Base-by-base conservation (phyloP, 352 stramenopile species). In the Phytophthora constricta region DNA sequence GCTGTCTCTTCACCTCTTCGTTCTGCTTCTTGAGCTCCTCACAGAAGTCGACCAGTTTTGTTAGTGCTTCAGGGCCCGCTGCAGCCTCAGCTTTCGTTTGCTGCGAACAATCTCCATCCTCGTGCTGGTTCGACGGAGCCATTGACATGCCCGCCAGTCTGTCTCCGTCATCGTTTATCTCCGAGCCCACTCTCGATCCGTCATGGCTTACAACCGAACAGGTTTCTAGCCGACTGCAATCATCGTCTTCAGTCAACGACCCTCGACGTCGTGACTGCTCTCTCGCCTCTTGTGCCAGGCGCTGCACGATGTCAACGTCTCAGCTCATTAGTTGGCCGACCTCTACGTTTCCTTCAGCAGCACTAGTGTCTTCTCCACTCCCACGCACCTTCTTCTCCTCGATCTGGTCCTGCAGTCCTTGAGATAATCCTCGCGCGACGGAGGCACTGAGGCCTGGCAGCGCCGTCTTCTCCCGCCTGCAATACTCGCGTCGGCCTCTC, bases 1-100 rank as follows among this genome's bases (percentile, higher is more conserved):
- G 45, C 27, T 86, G 80, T 55, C 68, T 57, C 64, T 86, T 85
- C 2, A 87, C 72, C 26, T 87, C 80, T 49, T 89, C 77, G 47
- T 89, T 87, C 42, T 89, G 77, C 7, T 70, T 72, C 58, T 84
- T 84, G 37, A 89, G 76, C 5, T 82, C 80, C 43, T 87, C 68
- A 28, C 78, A 87, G 37, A 87, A 75, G 33, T 79, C 68, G n/a
- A 81, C 71, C n/a, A 89, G 77, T 55, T 80, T 86, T 0, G 73
- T 58, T 10, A 87, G 58, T 13, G 54, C 76, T 14, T 54, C 47
- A 23, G 73, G 59, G 49, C 84, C 73, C 19, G 50, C 41, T 43
- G 48, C 31, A 62, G 51, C 9, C 14, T 45, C 26, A 16, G 23
- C 23, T 55, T 47, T 42, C 49, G 49, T 22, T 7, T 25, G 13